Evolutionary conservation across 2,329 filamentous ascomycete genomes (phyloP).

Genomic region (Delphinella strobiligena): DNA sequence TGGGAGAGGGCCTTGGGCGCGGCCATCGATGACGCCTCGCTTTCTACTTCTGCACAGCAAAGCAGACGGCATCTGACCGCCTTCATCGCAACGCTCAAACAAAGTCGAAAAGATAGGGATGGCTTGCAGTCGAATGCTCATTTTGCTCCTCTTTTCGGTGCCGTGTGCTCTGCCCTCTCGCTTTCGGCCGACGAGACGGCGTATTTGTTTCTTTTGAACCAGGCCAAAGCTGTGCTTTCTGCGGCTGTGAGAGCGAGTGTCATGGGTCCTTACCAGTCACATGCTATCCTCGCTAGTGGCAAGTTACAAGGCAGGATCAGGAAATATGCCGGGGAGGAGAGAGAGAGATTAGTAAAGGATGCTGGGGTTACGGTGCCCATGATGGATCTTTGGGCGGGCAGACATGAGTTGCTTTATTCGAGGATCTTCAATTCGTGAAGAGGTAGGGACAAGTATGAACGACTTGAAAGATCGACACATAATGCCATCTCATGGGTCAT

Average conservation of each 20-base stretch:
- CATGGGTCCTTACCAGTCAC: slow-evolving; percentile 70
- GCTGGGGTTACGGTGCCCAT: slow-evolving; percentile 65
- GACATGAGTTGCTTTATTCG: slow-evolving; percentile 73
- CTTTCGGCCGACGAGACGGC: slow-evolving; percentile 51
- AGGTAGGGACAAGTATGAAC: neutral
- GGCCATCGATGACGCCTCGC: slow-evolving; percentile 4
- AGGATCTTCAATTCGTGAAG: slow-evolving; percentile 71
- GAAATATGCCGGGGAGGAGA: slow-evolving; percentile 47
- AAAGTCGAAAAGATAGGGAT: neutral
- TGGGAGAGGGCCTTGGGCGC: slow-evolving; percentile 45
- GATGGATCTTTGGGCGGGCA: slow-evolving; percentile 72
- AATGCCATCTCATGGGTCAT: no score
- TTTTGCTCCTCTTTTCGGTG: slow-evolving; percentile 59
- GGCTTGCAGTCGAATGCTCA: slow-evolving; percentile 38
- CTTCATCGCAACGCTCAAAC: neutral
- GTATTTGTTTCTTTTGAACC: slow-evolving; percentile 64
- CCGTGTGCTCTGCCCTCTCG: slow-evolving; percentile 49
- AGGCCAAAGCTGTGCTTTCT: slow-evolving; percentile 63
- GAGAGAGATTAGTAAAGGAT: slow-evolving; percentile 46
- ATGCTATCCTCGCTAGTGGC: slow-evolving; percentile 54
- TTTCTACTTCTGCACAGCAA: neutral
- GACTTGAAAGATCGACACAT: no score
- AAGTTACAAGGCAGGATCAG: slow-evolving; percentile 47
- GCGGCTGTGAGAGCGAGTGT: slow-evolving; percentile 67
- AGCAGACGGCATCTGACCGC: neutral